Evolutionary conservation across 768 basidiomycete genomes (phyloP).

Genomic region (Phaeolepiota aurea): DNA sequence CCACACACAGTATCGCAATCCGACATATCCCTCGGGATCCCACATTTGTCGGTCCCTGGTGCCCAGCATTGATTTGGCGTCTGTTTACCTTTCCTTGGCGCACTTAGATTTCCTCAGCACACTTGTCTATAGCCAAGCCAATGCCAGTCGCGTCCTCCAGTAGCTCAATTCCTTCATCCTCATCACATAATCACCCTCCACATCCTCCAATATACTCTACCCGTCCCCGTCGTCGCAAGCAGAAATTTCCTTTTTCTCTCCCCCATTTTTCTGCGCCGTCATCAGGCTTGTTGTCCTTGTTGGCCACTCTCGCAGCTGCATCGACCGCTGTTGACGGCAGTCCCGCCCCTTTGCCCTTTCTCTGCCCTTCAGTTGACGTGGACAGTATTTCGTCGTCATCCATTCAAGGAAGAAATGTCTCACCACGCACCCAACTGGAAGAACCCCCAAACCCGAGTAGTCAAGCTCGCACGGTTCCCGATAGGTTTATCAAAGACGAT

Average conservation of each 20-base stretch:
- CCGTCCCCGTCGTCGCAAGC: no score
- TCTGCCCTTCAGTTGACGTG: constrained; percentile 42
- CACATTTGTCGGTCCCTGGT: neutral
- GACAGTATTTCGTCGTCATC: constrained; percentile 7
- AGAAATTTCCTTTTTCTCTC: neutral
- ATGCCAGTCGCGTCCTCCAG: constrained; percentile 24
- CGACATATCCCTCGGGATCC: neutral
- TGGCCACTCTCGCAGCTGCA: constrained; percentile 47
- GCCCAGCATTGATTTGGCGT: no score
- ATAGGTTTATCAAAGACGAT: constrained; percentile 39
- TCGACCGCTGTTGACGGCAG: constrained; percentile 36
- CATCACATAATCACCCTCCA: constrained; percentile 6
- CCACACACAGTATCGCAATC: no score
- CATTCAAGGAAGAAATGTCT: constrained; percentile 4
- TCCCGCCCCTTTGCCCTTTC: constrained; percentile 51
- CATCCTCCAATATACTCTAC: neutral
- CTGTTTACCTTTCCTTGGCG: constrained; percentile 21
- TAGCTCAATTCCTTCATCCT: constrained; percentile 15
- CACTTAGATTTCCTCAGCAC: constrained; percentile 19
- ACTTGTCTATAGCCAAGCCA: constrained; percentile 48
- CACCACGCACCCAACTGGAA: constrained; percentile 1
- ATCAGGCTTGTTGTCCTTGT: constrained; percentile 40
- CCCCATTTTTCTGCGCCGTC: constrained; percentile 22
- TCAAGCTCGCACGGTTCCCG: constrained; percentile 32
- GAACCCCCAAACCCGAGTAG: neutral